Conservation (phyloP, 805 yeast genomes). For the Yamadazyma sp. region DNA sequence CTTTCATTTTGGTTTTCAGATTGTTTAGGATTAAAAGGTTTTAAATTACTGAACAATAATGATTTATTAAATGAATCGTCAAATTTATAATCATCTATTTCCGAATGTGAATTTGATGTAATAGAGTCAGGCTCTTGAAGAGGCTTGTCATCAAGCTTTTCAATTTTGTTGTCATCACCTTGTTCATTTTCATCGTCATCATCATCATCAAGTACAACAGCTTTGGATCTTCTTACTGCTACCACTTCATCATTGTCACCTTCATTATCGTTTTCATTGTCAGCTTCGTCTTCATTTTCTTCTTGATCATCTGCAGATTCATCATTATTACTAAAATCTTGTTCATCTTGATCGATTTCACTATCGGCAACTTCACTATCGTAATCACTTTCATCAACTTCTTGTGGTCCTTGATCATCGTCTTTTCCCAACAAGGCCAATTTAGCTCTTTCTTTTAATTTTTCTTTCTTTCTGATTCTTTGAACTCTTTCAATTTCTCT, state of each 20-base stretch:
- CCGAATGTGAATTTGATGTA: too few species aligned
- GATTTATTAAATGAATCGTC: constrained; percentile 9
- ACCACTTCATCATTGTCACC: constrained; percentile 13
- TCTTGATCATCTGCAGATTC: constrained; percentile 20
- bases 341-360: constrained; percentile 10
- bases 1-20: neutral
- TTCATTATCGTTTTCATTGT: constrained; percentile 10
- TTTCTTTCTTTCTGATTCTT: constrained; percentile 43
- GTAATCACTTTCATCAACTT: constrained; percentile 11
- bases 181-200: constrained; percentile 11
- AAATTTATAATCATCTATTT: constrained; percentile 2
- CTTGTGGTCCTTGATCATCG: constrained; percentile 15
- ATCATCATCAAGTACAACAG: constrained; percentile 11
- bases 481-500: constrained; percentile 49
- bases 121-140: too few species aligned
- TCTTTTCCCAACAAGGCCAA: constrained; percentile 25
- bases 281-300: constrained; percentile 17
- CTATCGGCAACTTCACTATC: constrained; percentile 4
- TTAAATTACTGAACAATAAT: constrained; percentile 10
- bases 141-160: neutral
- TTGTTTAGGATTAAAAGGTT: constrained; percentile 1
- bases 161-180: constrained; percentile 10
- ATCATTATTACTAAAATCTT: constrained; percentile 18
- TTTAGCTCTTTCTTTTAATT: constrained; percentile 34
- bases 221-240: constrained; percentile 12